Conservation (phyloP, 768 basidiomycete species). For the Tricholoma matsutake region DNA sequence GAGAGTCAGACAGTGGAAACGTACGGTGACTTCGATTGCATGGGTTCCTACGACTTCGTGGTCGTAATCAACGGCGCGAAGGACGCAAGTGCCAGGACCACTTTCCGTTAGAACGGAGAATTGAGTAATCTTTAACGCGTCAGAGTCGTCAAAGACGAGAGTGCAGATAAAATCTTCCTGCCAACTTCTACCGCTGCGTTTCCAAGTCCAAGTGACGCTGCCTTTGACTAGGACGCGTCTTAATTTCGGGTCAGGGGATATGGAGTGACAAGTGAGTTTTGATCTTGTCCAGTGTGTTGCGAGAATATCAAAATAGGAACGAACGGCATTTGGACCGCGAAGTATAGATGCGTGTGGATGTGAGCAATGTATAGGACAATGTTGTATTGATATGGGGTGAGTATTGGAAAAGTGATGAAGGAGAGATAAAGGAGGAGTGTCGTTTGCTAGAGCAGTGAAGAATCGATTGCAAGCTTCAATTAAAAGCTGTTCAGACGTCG, state of each 20-base stretch:
- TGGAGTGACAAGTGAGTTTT: slow-evolving; percentile 21
- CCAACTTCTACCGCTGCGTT: slow-evolving; percentile 39
- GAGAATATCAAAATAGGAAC: slow-evolving; percentile 49
- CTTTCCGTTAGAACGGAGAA: slow-evolving; percentile 41
- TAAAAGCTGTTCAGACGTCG: slow-evolving; percentile 27
- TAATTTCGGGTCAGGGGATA: slow-evolving; percentile 21
- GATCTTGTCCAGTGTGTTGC: slow-evolving; percentile 43
- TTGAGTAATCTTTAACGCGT: slow-evolving; percentile 37
- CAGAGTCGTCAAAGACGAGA: slow-evolving; percentile 38
- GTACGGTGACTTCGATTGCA: too few species aligned
- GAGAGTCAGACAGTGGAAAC: too few species aligned
- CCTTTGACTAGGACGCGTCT: slow-evolving; percentile 33
- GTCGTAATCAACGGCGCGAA: slow-evolving; percentile 38
- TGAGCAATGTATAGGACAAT: slow-evolving; percentile 34
- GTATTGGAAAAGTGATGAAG: slow-evolving; percentile 39
- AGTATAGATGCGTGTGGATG: slow-evolving; percentile 34
- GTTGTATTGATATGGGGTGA: slow-evolving; percentile 37
- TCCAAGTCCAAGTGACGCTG: slow-evolving; percentile 46
- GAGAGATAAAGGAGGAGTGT: slow-evolving; percentile 30
- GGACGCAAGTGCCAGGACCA: slow-evolving; percentile 40
- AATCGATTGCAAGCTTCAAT: slow-evolving; percentile 32
- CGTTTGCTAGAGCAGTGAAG: slow-evolving; percentile 35
- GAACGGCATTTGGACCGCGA: slow-evolving; percentile 41
- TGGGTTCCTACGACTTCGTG: too few species aligned
- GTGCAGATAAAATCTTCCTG: slow-evolving; percentile 45